These are phyloP conservation scores for Penicillium cosmopolitanum DNA, from an alignment of 495 filamentous ascomycete species.

Conservation along the genomic window DNA sequence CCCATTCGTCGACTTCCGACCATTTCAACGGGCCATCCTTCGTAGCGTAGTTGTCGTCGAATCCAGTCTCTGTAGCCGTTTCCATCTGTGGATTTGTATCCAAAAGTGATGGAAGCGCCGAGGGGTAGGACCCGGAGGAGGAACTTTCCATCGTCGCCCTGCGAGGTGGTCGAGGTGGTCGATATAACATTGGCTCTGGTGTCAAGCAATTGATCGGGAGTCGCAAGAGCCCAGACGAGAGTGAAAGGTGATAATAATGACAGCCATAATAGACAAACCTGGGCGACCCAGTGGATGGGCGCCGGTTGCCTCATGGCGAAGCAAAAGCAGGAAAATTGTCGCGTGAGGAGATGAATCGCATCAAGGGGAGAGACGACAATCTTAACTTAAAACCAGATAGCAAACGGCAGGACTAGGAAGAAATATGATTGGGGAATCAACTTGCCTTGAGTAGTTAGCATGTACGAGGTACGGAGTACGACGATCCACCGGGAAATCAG, in stretches of 20 bases:
- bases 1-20: constrained; percentile 50
- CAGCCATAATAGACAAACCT: constrained; percentile 19
- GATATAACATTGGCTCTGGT: background rate
- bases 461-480: too few species aligned
- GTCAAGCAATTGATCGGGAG: background rate
- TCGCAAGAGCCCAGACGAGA: constrained; percentile 2
- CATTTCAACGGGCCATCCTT: constrained; percentile 53
- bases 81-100: constrained; percentile 51
- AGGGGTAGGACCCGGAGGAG: constrained; percentile 55
- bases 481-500: background rate
- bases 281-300: constrained; percentile 20
- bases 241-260: constrained; percentile 9
- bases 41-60: constrained; percentile 39
- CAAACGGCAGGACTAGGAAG: background rate
- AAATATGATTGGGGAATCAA: background rate
- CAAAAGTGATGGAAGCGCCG: constrained; percentile 62
- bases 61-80: constrained; percentile 57
- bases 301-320: constrained; percentile 23
- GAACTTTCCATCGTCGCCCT: constrained; percentile 18
- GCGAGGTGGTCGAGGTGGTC: background rate
- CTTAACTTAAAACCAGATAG: constrained; percentile 4
- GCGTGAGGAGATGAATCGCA: background rate
- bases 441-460: background rate
- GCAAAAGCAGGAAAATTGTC: background rate
- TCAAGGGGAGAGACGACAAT: background rate